Evolutionary conservation across 495 filamentous ascomycete species (phyloP), one percentile per base, ranked within the genome.

Genomic region (Tetracladium marchalianum): DNA sequence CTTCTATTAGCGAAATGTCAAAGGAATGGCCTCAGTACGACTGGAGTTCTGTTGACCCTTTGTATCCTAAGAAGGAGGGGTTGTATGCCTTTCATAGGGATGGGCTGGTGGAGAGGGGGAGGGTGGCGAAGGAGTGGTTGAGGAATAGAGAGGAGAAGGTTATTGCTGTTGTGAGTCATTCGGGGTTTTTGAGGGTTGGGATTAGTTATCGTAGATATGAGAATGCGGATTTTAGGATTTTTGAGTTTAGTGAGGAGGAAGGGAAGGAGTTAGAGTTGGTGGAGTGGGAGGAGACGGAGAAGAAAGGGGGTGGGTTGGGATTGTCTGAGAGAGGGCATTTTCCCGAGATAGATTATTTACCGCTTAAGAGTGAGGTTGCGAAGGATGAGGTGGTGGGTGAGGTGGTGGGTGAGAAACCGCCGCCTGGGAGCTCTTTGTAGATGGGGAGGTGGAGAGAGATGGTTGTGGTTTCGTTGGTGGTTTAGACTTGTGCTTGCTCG

Each of bases 181-280:
- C 76, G 0, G 76, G 68, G 3, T 82, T 82, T 52, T 52, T 81
- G 41, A 51, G 75, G 11, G 39, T 61, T 13, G 64, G 52, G 10
- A 66, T 80, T 18, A 64, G 65, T 5, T 62, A 69, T 4, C 59
- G 60, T 15, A 64, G 60, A 55, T 80, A 66, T 49, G 66, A 65
- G 37, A 82, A 82, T 52, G 78, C 71, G 6, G 78, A 82, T 52
- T 82, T 72, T 52, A 67, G 78, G 8, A 62, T 82, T 35, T 81
- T 81, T 51, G 72, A 80, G 3, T 76, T 79, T 45, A 67, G 62
- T 27, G 61, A 63, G 17, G 46, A 47, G 3, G 41, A 57, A 24
- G 60, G 58, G 7, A 60, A 58, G 12, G 49, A 42, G 1, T 63
- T 58, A 35, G 50, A 39, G 41, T 55, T 76, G 31, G 53, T 62